These are phyloP conservation scores for Aechmea fasciata DNA, from an alignment of 176 grass and related monocot species.

Conservation along the genomic window DNA sequence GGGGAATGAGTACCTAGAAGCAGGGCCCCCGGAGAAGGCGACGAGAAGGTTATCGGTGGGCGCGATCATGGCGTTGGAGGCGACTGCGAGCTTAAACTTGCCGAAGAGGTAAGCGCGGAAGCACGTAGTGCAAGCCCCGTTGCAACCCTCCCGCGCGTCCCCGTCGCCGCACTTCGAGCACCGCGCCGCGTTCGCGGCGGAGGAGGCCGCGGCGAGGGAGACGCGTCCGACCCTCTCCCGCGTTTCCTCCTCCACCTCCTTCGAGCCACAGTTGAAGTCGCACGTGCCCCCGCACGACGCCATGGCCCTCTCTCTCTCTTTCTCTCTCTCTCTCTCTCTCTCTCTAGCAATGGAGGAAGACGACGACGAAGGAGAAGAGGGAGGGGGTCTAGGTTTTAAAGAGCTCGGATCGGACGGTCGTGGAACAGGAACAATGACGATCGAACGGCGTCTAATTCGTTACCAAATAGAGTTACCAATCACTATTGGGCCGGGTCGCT, in stretches of 20 bases:
- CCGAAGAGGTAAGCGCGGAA: constrained; percentile 54
- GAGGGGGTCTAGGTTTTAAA: no score
- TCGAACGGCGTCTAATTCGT: no score
- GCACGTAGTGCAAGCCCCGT: constrained; percentile 47
- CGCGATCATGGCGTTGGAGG: constrained; percentile 75
- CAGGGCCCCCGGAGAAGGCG: constrained; percentile 82
- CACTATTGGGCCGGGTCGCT: no score
- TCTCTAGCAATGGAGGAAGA: not conserved
- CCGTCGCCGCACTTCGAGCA: constrained; percentile 46
- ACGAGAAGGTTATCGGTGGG: constrained; percentile 80
- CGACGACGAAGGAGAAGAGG: not conserved
- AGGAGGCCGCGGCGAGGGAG: constrained; percentile 2
- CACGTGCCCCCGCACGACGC: constrained; percentile 17
- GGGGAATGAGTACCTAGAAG: constrained; percentile 45
- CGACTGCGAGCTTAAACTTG: constrained; percentile 89
- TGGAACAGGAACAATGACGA: no score
- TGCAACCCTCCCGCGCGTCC: constrained; percentile 32
- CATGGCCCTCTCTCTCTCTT: not conserved
- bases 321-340: not conserved
- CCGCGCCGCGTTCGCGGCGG: constrained; percentile 17
- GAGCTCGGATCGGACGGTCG: no score
- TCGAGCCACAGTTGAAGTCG: constrained; percentile 2
- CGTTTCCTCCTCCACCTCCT: constrained; percentile 7
- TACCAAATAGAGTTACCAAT: no score
- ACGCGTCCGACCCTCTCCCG: constrained; percentile 26